Percentiles rank a stretch among this genome's conserved stretches.
Evolutionary conservation across 768 basidiomycete genomes (phyloP).

Genomic region (Terana coerulea): DNA sequence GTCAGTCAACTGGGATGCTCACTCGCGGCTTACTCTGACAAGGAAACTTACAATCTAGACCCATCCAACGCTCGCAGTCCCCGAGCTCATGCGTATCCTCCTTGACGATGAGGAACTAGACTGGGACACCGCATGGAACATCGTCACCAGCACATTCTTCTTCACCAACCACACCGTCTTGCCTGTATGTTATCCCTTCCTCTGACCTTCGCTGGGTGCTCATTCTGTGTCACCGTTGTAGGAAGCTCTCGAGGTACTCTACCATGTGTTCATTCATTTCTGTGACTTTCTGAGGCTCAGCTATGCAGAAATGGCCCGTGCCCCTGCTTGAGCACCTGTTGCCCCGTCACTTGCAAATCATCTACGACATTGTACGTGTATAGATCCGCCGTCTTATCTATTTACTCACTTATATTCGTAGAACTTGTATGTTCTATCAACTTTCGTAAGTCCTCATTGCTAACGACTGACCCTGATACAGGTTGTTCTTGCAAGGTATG

Average conservation of each 20-base stretch:
- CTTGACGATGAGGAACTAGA: slow-evolving; percentile 86
- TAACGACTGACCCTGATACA: slow-evolving; percentile 23
- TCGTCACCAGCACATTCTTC: slow-evolving; percentile 87
- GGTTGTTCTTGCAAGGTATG: slow-evolving; percentile 68
- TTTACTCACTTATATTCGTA: slow-evolving; percentile 17
- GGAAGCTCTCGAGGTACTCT: slow-evolving; percentile 63
- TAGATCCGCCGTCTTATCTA: background rate
- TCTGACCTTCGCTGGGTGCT: background rate
- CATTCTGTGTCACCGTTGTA: slow-evolving; percentile 23
- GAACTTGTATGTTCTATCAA: slow-evolving; percentile 54
- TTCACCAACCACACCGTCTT: slow-evolving; percentile 96
- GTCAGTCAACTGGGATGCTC: slow-evolving; percentile 35
- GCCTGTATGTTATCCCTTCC: slow-evolving; percentile 48
- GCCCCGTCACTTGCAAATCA: slow-evolving; percentile 89
- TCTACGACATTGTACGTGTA: slow-evolving; percentile 76
- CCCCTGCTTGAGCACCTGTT: slow-evolving; percentile 81
- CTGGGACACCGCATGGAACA: slow-evolving; percentile 86
- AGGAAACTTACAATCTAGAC: slow-evolving; percentile 50
- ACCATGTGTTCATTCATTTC: background rate
- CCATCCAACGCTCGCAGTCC: slow-evolving; percentile 92
- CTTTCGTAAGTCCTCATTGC: no score
- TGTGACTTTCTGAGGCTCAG: background rate
- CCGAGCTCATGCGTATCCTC: slow-evolving; percentile 90
- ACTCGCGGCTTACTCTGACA: background rate
- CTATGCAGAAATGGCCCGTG: slow-evolving; percentile 81